Percentiles rank a stretch among this genome's conserved stretches.
Conservation (phyloP, 306 rosid genomes). For the Inga laurina region DNA sequence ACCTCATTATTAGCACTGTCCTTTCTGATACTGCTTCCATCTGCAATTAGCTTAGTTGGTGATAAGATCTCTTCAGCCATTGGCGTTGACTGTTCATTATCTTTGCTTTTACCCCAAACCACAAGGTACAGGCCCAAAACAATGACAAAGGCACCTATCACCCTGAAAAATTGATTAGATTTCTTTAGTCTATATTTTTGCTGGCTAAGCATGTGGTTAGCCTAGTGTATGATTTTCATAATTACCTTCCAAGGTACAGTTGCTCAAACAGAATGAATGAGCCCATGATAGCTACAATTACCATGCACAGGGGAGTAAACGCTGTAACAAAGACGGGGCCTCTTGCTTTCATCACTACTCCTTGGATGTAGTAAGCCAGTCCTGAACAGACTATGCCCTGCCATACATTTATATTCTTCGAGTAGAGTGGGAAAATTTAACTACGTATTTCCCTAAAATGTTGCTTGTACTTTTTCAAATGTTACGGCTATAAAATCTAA, state of each 20-base stretch:
- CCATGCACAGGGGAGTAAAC: conserved; percentile 83
- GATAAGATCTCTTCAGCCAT: conserved; percentile 32
- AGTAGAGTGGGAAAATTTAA: background rate
- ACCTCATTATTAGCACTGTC: conserved; percentile 35
- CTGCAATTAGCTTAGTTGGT: conserved; percentile 34
- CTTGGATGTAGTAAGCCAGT: conserved; percentile 91
- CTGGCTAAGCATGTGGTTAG: background rate
- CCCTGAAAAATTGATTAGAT: conserved; percentile 47
- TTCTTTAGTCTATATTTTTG: background rate
- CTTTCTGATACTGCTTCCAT: conserved; percentile 31
- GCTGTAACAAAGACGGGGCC: conserved; percentile 97
- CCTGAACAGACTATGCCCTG: conserved; percentile 94
- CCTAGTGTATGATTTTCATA: background rate
- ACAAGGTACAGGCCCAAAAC: conserved; percentile 73
- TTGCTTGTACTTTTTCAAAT: background rate
- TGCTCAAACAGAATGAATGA: conserved; percentile 62
- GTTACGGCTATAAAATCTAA: background rate
- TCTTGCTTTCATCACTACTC: conserved; percentile 78
- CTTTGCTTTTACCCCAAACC: conserved; percentile 90
- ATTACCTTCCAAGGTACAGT: conserved; percentile 80
- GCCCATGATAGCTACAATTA: conserved; percentile 82
- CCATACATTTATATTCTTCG: conserved; percentile 13
- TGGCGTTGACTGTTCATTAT: conserved; percentile 38
- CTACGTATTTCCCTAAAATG: background rate
- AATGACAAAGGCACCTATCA: conserved; percentile 72